These are phyloP conservation scores for Calonectria ilicicola DNA, from an alignment of 2,329 filamentous ascomycete species.

Conservation along the genomic window DNA sequence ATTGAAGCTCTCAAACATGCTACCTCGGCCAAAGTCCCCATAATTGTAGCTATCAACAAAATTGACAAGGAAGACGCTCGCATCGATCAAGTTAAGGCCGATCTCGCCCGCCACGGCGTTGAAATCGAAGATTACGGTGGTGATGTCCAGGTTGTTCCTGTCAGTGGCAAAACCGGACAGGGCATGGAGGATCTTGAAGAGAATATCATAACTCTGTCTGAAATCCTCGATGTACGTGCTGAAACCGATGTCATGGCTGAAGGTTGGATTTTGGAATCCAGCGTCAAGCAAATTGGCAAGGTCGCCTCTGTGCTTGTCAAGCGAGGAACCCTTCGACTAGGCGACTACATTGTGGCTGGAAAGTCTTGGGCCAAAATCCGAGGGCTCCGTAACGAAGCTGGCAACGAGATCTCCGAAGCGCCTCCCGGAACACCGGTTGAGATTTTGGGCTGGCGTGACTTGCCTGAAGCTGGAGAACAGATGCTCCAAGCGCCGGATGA, in stretches of 20 bases:
- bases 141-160: constrained; percentile 90
- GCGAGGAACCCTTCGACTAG: constrained; percentile 83
- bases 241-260: constrained; percentile 82
- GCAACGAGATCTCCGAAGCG: constrained; percentile 77
- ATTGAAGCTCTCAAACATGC: constrained; percentile 97
- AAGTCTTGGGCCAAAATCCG: constrained; percentile 90
- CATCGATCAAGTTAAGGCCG: constrained; percentile 86
- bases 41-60: constrained; percentile 98
- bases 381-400: constrained; percentile 86
- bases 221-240: constrained; percentile 90
- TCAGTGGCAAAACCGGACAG: constrained; percentile 93
- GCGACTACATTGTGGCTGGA: constrained; percentile 89
- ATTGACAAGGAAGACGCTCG: constrained; percentile 89
- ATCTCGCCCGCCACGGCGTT: constrained; percentile 84
- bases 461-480: constrained; percentile 86
- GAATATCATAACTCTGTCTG: constrained; percentile 85
- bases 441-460: constrained; percentile 91
- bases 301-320: constrained; percentile 91
- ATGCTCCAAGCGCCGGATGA: constrained; percentile 87
- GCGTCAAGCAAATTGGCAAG: constrained; percentile 85
- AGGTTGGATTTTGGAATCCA: constrained; percentile 94
- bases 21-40: constrained; percentile 85
- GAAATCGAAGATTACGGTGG: constrained; percentile 96
- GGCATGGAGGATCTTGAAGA: constrained; percentile 95
- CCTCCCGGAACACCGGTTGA: constrained; percentile 91